Base-by-base conservation (phyloP, 495 filamentous ascomycete species). In the Penicillium bialowiezense region DNA sequence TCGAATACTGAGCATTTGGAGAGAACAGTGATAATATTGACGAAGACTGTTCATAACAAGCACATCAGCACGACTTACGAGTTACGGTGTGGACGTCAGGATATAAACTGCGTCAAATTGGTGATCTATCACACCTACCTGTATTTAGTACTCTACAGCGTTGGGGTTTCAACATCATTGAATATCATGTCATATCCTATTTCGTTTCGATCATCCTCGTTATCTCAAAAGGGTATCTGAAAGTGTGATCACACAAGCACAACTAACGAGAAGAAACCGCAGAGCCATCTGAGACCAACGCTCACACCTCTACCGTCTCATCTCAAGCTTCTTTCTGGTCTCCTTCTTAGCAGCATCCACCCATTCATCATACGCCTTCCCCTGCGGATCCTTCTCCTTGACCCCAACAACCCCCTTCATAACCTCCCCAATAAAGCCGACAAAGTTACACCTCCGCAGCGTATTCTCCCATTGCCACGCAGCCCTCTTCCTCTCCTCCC, bases 391-490 rank as follows among this genome's bases (percentile, higher is more conserved):
- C 54, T 79, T 71, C 53, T 72, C 56, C 72, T 95, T 96, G 53
- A 62, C 52, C 53, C 68, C 73, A 33, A 88, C 86, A 23, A 97
- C 91, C 18, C 83, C 89, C 75, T 92, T 93, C 56, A 96, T 68
- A 42, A 95, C 75, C 77, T 97, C 93, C 35, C 88, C 89, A 44
- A 91, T 85, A 64, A 99, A 96, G 0, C 91, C 95, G 14, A 99
- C 86, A 70, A 99, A 97, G 63, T 99, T 99, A 68, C 93, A 92
- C 59, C 88, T 70, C 49, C 93, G 70, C 63, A 99, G 73, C 21
- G 91, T 89, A 71, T 99, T 97, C 81, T 99, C 93, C 83, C 91
- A 97, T 59, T 80, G 79, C 95, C 93, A 99, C 24, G 80, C 88
- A 43, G 73, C 77, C 45, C 93, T 72, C 82, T 95, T 96, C 65